Conservation (phyloP, 2,329 filamentous ascomycete species). For the Monosporascus sp. region DNA sequence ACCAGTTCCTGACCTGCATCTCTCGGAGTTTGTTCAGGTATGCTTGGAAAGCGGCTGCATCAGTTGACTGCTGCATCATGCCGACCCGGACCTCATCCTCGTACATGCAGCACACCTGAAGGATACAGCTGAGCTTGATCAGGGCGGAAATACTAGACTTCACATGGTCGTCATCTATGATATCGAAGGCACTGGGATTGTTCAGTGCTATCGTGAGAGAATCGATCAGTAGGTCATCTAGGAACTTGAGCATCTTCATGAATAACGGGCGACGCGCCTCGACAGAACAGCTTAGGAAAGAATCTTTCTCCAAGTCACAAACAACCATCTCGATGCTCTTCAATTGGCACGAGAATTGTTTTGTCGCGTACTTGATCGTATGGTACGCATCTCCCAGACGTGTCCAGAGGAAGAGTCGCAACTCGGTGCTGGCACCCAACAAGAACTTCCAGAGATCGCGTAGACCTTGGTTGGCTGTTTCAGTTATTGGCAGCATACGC, state of each 20-base stretch:
- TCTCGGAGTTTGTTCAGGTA: conserved; percentile 72
- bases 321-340: conserved; percentile 82
- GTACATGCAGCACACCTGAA: conserved; percentile 75
- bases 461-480: conserved; percentile 52
- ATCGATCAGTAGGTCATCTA: conserved; percentile 71
- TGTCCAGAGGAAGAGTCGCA: conserved; percentile 85
- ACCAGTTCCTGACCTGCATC: conserved; percentile 84
- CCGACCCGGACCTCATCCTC: conserved; percentile 84
- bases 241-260: conserved; percentile 69
- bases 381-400: conserved; percentile 86
- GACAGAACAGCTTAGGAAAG: conserved; percentile 53
- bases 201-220: conserved; percentile 65
- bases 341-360: conserved; percentile 81
- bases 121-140: conserved; percentile 63
- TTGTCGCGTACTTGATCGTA: conserved; percentile 77
- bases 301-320: conserved; percentile 54
- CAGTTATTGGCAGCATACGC: conserved; percentile 38
- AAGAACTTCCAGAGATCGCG: conserved; percentile 84
- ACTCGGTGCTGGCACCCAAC: conserved; percentile 70
- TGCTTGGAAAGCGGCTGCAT: conserved; percentile 49
- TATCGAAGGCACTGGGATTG: conserved; percentile 68
- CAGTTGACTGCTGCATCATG: conserved; percentile 55
- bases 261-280: conserved; percentile 66
- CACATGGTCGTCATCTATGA: conserved; percentile 75
- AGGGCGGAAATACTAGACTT: conserved; percentile 67